Base-by-base conservation (phyloP, 371 early-diverging fungal genomes). In the Mortierella sp. region DNA sequence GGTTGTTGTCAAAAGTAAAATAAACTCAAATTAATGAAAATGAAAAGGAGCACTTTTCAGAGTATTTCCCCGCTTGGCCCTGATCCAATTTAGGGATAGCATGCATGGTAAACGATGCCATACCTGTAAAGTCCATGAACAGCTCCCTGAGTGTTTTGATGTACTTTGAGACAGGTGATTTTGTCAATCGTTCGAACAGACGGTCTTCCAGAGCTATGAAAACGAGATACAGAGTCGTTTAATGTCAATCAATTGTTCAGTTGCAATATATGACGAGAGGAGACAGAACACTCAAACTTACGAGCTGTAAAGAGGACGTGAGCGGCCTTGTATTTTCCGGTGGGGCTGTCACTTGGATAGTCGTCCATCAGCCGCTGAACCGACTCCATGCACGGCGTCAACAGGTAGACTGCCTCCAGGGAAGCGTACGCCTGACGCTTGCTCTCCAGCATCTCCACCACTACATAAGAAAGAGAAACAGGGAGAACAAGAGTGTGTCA, bases 371-470 rank as follows among this genome's bases (percentile, higher is more conserved):
- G 86, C 51, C 93, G 90, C 27, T 88, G 84, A 68, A 98, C 90
- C 5, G 96, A 94, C 56, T 95, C 94, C 35, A 92, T 89, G 24
- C 95, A 95, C 11, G 99, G 97, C 21, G 96, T 92, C 78, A 99
- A 87, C 76, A 99, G 93, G 87, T 99, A 98, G 70, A 99, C 92
- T 27, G 97, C 98, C 72, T 98, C 98, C n/a, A 93, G 91, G 29
- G 92, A 91, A 1, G 97, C 95, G 82, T 96, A 96, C 2, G 97
- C 95, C 80, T 96, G 95, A 71, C 99, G 92, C 29, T 92, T 88
- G 71, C 94, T 95, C 71, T 94, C 94, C 54, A 98, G 91, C 77
- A 93, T 94, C 83, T 98, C 95, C 75, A 94, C 92, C 89, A 85
- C 87, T 90, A 51, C 18, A 51, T 4, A 83, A 70, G 10, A 65